Conservation (phyloP, 2,329 filamentous ascomycete species). For the Samsoniella hepiali region DNA sequence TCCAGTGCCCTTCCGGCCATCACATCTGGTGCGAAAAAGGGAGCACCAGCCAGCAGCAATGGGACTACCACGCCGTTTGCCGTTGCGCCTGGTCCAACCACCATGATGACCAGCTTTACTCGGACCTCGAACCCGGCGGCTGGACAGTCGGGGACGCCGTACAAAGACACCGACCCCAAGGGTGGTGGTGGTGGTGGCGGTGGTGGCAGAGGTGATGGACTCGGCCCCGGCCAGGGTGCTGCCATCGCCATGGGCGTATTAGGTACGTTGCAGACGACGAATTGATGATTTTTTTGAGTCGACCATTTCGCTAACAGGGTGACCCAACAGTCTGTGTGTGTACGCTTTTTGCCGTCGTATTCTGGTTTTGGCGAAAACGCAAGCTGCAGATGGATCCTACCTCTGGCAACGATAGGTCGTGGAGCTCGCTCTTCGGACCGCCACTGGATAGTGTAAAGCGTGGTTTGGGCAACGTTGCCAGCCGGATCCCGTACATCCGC, state of each 20-base stretch:
- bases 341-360: not conserved
- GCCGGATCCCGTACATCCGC: constrained; percentile 7
- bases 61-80: constrained; percentile 1
- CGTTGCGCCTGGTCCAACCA: constrained; percentile 1
- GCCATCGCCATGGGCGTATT: constrained; percentile 8
- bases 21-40: constrained; percentile 5
- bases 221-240: constrained; percentile 3
- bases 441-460: constrained; percentile 1
- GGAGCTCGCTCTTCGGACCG: not conserved
- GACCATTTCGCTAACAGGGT: not conserved
- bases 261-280: not conserved
- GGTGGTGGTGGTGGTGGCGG: not conserved
- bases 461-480: not conserved
- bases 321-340: constrained; percentile 4
- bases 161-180: not conserved
- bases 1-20: not conserved
- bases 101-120: not conserved
- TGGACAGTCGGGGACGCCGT: not conserved
- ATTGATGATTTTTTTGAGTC: not conserved
- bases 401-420: not conserved
- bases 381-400: not conserved
- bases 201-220: not conserved
- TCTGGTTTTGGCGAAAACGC: constrained; percentile 14
- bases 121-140: not conserved
- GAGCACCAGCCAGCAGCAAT: not conserved